These are phyloP conservation scores for Ascochyta lentis DNA, from an alignment of 2,329 filamentous ascomycete genomes.

Conservation along the genomic window DNA sequence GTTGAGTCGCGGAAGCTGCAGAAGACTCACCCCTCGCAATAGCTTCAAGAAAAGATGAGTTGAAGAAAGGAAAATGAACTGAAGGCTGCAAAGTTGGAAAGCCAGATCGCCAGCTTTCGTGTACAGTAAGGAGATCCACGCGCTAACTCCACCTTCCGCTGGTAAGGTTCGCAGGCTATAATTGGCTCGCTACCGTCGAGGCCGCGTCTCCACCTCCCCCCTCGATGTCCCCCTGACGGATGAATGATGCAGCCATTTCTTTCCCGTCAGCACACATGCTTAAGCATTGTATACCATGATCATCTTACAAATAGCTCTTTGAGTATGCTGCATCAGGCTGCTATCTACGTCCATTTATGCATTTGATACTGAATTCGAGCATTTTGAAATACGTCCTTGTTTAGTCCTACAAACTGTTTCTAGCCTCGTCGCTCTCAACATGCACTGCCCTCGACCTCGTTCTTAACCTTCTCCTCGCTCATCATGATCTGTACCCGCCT, in stretches of 20 bases:
- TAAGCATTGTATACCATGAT: too few relatives aligned
- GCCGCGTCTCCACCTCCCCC: slow-evolving; percentile 9
- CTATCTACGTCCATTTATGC: too few relatives aligned
- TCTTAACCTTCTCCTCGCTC: too few relatives aligned
- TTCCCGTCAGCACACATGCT: too few relatives aligned
- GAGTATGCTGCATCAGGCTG: too few relatives aligned
- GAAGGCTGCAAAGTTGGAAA: slow-evolving; percentile 22
- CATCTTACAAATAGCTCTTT: too few relatives aligned
- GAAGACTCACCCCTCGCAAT: slow-evolving; percentile 30
- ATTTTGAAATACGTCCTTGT: too few relatives aligned
- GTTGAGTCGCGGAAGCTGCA: slow-evolving; percentile 6
- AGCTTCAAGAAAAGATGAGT: slow-evolving; percentile 17
- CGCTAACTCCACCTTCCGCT: slow-evolving; percentile 15
- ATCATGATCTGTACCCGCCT: too few relatives aligned
- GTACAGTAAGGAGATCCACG: slow-evolving; percentile 19
- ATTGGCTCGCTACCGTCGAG: slow-evolving; percentile 3
- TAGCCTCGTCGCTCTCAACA: not conserved
- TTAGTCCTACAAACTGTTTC: not conserved
- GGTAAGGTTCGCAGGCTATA: not conserved
- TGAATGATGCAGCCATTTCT: not conserved
- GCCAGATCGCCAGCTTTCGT: slow-evolving; percentile 33
- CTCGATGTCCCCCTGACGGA: not conserved
- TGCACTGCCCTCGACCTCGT: not conserved
- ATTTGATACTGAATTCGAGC: too few relatives aligned
- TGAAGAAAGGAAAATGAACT: slow-evolving; percentile 24